Percentiles rank a stretch among this genome's conserved stretches.
phyloP scores from a whole-genome alignment of 768 basidiomycete genomes.

The Tricholoma matsutake region DNA sequence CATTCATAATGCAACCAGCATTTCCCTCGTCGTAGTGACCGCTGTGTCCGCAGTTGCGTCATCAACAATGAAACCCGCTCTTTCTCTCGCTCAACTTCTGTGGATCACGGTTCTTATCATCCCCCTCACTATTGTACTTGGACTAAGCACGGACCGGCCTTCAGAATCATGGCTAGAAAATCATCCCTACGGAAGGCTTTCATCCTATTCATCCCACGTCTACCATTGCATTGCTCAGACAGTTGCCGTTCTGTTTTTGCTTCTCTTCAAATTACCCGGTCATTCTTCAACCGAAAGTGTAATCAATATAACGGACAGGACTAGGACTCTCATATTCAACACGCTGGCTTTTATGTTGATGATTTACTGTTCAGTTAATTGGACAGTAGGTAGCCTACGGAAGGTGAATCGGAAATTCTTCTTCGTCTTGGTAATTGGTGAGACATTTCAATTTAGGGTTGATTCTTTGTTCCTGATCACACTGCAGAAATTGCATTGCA shows the following conservation, averaged over 20 bases:
- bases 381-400: not conserved
- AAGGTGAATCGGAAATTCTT: not conserved
- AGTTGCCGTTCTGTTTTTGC: not conserved
- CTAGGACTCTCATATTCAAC: not conserved
- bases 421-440: not conserved
- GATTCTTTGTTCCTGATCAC: not conserved
- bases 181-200: not conserved
- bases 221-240: not conserved
- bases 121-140: not conserved
- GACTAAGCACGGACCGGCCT: not conserved
- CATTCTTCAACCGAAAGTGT: not conserved
- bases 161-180: not conserved
- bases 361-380: not conserved
- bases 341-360: not conserved
- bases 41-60: not conserved
- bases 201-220: not conserved
- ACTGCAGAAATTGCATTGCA: not conserved
- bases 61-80: not conserved
- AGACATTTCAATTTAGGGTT: not conserved
- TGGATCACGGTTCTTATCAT: not conserved
- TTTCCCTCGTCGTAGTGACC: not conserved
- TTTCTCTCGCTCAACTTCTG: not conserved
- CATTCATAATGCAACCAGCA: not conserved
- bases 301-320: not conserved
- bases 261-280: not conserved